phyloP scores from a whole-genome alignment of 495 filamentous ascomycete genomes.

The Aspergillus indologenus region DNA sequence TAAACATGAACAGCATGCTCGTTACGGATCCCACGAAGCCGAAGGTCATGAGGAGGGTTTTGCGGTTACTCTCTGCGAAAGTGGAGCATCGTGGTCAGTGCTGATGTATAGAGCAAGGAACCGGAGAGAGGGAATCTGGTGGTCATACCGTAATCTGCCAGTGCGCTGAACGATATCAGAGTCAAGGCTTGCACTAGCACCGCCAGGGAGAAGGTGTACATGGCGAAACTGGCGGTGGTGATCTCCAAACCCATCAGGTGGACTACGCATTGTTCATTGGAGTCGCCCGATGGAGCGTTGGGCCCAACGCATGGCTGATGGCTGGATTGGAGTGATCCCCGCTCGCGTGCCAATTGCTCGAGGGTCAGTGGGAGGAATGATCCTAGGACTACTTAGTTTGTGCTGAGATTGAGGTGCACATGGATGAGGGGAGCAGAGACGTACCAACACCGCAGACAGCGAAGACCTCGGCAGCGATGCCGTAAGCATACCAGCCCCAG shows the following conservation, averaged over 20 bases:
- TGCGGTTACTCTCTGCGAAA: constrained; percentile 47
- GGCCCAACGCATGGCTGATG: constrained; percentile 39
- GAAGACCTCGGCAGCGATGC: constrained; percentile 87
- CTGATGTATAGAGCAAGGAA: background rate
- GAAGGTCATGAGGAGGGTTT: constrained; percentile 73
- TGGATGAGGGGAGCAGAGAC: background rate
- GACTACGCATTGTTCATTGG: constrained; percentile 44
- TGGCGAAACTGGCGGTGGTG: constrained; percentile 53
- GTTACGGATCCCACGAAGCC: constrained; percentile 72
- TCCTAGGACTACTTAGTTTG: constrained; percentile 40
- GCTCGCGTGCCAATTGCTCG: constrained; percentile 81
- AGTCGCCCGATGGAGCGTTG: constrained; percentile 18
- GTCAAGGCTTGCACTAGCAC: constrained; percentile 53
- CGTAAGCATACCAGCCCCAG: constrained; percentile 85
- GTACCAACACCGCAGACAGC: constrained; percentile 74
- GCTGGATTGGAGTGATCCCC: constrained; percentile 65
- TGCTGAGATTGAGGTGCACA: background rate
- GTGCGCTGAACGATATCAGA: constrained; percentile 49
- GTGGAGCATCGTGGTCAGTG: background rate
- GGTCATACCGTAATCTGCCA: constrained; percentile 52
- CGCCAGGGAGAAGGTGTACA: constrained; percentile 54
- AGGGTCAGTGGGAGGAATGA: constrained; percentile 89
- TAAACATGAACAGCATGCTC: constrained; percentile 81
- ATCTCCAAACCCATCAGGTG: constrained; percentile 42
- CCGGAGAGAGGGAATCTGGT: too few relatives aligned